Evolutionary conservation across 352 stramenopile species (phyloP), one percentile per base, ranked within the genome.

Genomic region (Pythium pyrilobum): DNA sequence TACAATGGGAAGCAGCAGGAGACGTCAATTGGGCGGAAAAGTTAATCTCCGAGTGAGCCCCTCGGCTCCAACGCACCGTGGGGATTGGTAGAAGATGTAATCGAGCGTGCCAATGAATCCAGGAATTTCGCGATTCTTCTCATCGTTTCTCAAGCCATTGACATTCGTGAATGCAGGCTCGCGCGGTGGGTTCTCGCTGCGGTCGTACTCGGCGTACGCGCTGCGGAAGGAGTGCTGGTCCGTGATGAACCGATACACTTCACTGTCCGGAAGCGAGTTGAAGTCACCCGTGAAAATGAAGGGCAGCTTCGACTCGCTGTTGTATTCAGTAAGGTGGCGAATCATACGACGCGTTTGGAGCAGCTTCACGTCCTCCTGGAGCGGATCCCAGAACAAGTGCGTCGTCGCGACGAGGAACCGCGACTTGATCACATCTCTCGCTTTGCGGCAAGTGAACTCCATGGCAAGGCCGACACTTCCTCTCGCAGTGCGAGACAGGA

Each of bases 321-420:
- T 61, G 48, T 86, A 90, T 1, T 42, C 51, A 3, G 71, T 57
- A 8, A 93, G 45, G 16, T 65, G 43, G 21, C 52, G 68, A 23
- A 90, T 31, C 53, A 92, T 68, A 21, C 78, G 76, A 13, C 67
- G 69, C 2, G 64, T 75, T 52, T 93, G 83, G n/a, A 88, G 64
- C 18, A 92, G 51, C 51, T 93, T 93, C 7, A 93, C 81, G 52
- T 93, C 81, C 67, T 88, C 83, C 62, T 92, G 79, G 47, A 68
- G 58, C 4, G 83, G 83, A 36, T 93, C 81, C 83, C 83, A 93
- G 56, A 92, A 93, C 46, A 93, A 63, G 56, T 93, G 83, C 20
- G 83, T 90, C n/a, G 80, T 90, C n/a, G 77, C 77, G 8, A 89
- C 54, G 5, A 88, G 59, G 42, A 93, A 84, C 31, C 71, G 60